These are phyloP conservation scores for Coleophoma eucalyptorum DNA, from an alignment of 2,329 filamentous ascomycete genomes.

Conservation along the genomic window DNA sequence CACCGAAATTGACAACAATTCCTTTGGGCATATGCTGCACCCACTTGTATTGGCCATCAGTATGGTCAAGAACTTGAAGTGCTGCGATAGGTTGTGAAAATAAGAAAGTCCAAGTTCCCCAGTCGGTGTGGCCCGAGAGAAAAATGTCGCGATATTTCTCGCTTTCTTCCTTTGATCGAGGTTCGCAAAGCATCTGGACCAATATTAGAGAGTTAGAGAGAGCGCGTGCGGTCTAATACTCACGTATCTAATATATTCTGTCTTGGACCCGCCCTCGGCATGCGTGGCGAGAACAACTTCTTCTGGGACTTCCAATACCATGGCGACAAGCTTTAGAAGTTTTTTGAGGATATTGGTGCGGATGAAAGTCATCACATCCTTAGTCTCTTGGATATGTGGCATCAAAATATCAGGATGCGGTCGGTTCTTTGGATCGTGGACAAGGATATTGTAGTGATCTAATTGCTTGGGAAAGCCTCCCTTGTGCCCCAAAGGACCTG, in stretches of 20 bases:
- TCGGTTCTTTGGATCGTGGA: slow-evolving; percentile 21
- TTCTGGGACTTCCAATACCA: slow-evolving; percentile 34
- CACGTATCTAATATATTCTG: slow-evolving; percentile 31
- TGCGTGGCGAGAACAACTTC: slow-evolving; percentile 32
- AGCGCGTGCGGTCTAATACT: neutral
- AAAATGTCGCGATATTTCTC: slow-evolving; percentile 33
- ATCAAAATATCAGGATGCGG: slow-evolving; percentile 15
- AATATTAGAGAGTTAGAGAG: neutral
- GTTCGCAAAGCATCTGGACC: slow-evolving; percentile 32
- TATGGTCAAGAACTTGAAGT: slow-evolving; percentile 31
- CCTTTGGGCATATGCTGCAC: slow-evolving; percentile 31
- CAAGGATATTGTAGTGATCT: slow-evolving; percentile 8
- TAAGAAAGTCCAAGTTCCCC: slow-evolving; percentile 34
- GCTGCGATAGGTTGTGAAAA: slow-evolving; percentile 35
- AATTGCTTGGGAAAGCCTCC: slow-evolving; percentile 10
- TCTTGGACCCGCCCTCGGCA: slow-evolving; percentile 29
- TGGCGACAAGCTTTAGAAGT: slow-evolving; percentile 33
- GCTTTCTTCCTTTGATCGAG: slow-evolving; percentile 30
- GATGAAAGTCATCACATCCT: slow-evolving; percentile 24
- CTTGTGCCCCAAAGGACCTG: slow-evolving; percentile 19
- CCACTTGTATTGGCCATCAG: slow-evolving; percentile 31
- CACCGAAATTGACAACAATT: slow-evolving; percentile 35
- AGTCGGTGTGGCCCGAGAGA: slow-evolving; percentile 37
- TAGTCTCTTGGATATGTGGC: slow-evolving; percentile 20
- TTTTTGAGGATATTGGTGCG: slow-evolving; percentile 26